These are phyloP conservation scores for Glaciozyma martinii DNA, from an alignment of 768 basidiomycete species.

Conservation along the genomic window DNA sequence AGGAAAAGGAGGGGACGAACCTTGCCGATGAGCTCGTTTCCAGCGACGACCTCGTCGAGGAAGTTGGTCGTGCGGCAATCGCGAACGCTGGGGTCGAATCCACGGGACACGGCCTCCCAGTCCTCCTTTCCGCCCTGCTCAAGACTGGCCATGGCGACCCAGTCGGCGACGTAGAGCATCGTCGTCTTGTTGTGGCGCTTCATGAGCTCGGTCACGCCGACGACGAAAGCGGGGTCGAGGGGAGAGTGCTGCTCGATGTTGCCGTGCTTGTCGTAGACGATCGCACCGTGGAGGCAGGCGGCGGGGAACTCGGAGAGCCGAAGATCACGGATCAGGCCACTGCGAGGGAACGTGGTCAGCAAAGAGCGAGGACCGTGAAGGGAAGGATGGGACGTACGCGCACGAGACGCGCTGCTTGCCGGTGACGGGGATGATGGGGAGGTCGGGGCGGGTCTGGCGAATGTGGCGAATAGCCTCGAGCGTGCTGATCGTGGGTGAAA, in stretches of 20 bases:
- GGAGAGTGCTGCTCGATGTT: conserved; percentile 23
- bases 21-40: conserved; percentile 26
- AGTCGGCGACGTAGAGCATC: conserved; percentile 32
- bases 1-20: not conserved
- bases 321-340: conserved; percentile 18
- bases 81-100: conserved; percentile 30
- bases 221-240: conserved; percentile 30
- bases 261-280: conserved; percentile 33
- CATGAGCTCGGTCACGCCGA: conserved; percentile 27
- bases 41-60: conserved; percentile 25
- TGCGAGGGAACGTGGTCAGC: not conserved
- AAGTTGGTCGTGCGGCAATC: conserved; percentile 29
- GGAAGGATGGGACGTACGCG: conserved; percentile 6
- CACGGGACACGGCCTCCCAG: conserved; percentile 29
- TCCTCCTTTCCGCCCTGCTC: conserved; percentile 31
- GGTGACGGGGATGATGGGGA: conserved; percentile 33
- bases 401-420: conserved; percentile 32
- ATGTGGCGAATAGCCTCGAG: conserved; percentile 29
- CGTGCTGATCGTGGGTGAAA: not conserved
- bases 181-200: conserved; percentile 32
- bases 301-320: conserved; percentile 22
- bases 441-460: conserved; percentile 25
- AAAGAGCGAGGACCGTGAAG: not conserved
- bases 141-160: conserved; percentile 31
- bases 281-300: conserved; percentile 31